Evolutionary conservation across 2,329 filamentous ascomycete genomes (phyloP).

Genomic region (Pestalotiopsis sp.): DNA sequence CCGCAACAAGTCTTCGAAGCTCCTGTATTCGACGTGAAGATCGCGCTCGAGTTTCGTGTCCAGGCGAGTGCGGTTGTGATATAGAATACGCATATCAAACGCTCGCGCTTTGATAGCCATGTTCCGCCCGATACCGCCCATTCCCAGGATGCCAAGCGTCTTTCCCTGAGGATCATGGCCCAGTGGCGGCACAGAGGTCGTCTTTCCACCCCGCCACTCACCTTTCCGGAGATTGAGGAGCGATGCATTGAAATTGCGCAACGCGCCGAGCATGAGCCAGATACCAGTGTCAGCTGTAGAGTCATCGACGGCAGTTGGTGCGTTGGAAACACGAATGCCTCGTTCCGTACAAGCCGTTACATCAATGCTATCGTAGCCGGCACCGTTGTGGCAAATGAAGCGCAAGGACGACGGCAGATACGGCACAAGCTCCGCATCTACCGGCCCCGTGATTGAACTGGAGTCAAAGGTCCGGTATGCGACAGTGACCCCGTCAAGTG

Average conservation of each 20-base stretch:
- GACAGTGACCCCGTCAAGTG: conserved; percentile 66
- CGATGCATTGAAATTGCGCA: conserved; percentile 71
- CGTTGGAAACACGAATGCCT: conserved; percentile 74
- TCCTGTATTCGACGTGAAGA: conserved; percentile 67
- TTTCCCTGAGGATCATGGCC: conserved; percentile 83
- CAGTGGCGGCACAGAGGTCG: conserved; percentile 48
- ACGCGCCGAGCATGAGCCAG: conserved; percentile 79
- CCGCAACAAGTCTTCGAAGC: conserved; percentile 71
- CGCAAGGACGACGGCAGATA: conserved; percentile 55
- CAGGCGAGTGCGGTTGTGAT: conserved; percentile 72
- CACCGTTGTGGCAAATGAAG: conserved; percentile 68
- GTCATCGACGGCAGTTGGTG: conserved; percentile 80
- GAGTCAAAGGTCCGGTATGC: conserved; percentile 71
- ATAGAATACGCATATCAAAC: conserved; percentile 77
- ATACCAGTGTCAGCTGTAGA: conserved; percentile 81
- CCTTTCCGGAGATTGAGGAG: conserved; percentile 69
- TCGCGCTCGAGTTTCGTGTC: conserved; percentile 53
- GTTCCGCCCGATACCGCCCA: conserved; percentile 84
- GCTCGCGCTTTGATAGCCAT: conserved; percentile 73
- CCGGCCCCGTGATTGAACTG: conserved; percentile 62
- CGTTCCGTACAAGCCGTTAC: conserved; percentile 70
- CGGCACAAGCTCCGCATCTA: conserved; percentile 72
- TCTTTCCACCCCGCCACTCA: conserved; percentile 63
- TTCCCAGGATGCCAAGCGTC: conserved; percentile 77
- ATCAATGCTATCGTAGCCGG: conserved; percentile 85